These are phyloP conservation scores for Beauveria medogensis DNA, from an alignment of 2,329 filamentous ascomycete genomes.

Conservation along the genomic window DNA sequence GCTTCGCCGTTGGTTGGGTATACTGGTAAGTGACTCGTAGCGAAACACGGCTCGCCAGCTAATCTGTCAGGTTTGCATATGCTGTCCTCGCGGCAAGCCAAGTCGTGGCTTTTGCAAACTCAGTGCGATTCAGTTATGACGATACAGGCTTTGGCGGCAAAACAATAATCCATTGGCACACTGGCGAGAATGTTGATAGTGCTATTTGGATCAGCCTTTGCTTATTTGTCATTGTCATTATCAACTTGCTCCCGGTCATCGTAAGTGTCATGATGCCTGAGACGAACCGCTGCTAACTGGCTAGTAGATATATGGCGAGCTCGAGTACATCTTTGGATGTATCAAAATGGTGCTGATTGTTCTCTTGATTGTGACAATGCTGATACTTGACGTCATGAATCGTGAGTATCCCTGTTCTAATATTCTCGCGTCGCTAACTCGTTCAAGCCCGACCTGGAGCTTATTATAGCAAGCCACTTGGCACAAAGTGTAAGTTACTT, in stretches of 20 bases:
- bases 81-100: conserved; percentile 28
- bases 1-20: conserved; percentile 31
- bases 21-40: conserved; percentile 22
- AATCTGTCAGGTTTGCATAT: conserved; percentile 27
- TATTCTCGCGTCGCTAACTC: not conserved
- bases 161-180: conserved; percentile 24
- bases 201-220: conserved; percentile 31
- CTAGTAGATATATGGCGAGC: conserved; percentile 23
- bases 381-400: conserved; percentile 28
- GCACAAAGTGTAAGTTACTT: conserved; percentile 25
- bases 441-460: conserved; percentile 24
- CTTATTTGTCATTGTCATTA: conserved; percentile 24
- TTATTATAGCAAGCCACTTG: conserved; percentile 27
- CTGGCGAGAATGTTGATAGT: conserved; percentile 26
- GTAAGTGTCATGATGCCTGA: conserved; percentile 18
- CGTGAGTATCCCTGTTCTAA: conserved; percentile 18
- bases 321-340: conserved; percentile 30
- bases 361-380: conserved; percentile 28
- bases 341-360: conserved; percentile 29
- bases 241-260: conserved; percentile 30
- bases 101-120: conserved; percentile 26
- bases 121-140: conserved; percentile 29
- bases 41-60: not conserved
- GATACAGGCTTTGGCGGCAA: conserved; percentile 18
- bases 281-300: not conserved